Evolutionary conservation across 2,329 filamentous ascomycete species (phyloP).

Genomic region (Calonectria naviculata): DNA sequence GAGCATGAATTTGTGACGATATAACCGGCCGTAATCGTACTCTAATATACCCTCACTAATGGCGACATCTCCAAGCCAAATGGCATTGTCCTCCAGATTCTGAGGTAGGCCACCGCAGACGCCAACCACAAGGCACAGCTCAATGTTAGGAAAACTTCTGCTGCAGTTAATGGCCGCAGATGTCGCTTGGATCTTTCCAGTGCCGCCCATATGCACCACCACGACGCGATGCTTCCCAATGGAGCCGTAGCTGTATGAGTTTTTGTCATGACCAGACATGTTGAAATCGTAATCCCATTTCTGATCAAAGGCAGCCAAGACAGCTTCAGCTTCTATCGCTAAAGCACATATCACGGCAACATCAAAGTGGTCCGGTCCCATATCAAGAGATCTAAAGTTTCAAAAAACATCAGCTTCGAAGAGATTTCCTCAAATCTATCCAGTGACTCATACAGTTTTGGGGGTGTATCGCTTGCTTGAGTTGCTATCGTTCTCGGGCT

Average conservation of each 20-base stretch:
- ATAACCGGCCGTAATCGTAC: constrained; percentile 5
- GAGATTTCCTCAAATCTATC: neutral
- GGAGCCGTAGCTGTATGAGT: neutral
- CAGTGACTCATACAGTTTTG: neutral
- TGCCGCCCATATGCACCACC: neutral
- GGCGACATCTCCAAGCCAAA: constrained; percentile 11
- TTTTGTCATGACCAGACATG: neutral
- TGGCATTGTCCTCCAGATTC: neutral
- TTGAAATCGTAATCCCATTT: neutral
- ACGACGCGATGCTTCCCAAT: neutral
- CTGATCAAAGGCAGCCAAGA: neutral
- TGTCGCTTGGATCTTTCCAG: neutral
- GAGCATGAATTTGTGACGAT: neutral
- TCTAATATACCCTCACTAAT: constrained; percentile 3
- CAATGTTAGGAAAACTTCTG: neutral
- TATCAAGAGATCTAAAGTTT: neutral
- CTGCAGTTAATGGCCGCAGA: neutral
- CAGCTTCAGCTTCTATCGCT: neutral
- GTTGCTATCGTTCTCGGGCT: neutral
- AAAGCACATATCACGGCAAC: neutral
- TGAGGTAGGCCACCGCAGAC: constrained; percentile 1
- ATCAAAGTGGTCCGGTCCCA: neutral
- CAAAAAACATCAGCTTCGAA: neutral
- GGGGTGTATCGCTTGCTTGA: neutral
- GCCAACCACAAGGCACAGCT: neutral